These are phyloP conservation scores for Vachellia pachyceras DNA, from an alignment of 306 rosid species.

Conservation along the genomic window DNA sequence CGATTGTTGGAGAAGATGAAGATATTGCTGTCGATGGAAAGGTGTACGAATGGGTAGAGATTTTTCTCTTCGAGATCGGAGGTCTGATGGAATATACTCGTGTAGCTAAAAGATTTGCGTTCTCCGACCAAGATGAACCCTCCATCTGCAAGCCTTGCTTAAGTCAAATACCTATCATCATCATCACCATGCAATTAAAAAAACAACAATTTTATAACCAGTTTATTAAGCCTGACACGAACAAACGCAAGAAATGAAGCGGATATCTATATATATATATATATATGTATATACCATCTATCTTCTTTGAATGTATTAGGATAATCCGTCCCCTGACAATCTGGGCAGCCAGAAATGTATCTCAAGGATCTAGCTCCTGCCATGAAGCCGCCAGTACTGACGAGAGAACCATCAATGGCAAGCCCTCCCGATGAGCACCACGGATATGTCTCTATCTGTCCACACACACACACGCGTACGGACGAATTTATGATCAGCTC, in stretches of 20 bases:
- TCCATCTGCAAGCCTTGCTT: slow-evolving; percentile 58
- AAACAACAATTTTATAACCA: neutral
- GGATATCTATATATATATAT: no score
- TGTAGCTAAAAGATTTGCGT: slow-evolving; percentile 60
- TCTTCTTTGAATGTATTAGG: slow-evolving; percentile 41
- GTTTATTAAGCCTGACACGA: neutral
- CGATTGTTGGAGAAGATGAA: slow-evolving; percentile 81
- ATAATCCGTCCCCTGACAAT: slow-evolving; percentile 65
- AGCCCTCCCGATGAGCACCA: slow-evolving; percentile 98
- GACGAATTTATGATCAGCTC: neutral
- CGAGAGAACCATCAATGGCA: slow-evolving; percentile 58
- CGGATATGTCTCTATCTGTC: slow-evolving; percentile 62
- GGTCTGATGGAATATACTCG: slow-evolving; percentile 74
- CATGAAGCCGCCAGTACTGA: slow-evolving; percentile 73
- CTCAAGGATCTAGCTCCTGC: slow-evolving; percentile 59
- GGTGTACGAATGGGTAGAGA: slow-evolving; percentile 81
- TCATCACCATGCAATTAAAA: neutral
- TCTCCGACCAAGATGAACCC: slow-evolving; percentile 74
- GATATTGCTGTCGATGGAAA: slow-evolving; percentile 70
- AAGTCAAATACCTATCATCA: slow-evolving; percentile 58
- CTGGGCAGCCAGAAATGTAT: slow-evolving; percentile 47
- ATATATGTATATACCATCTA: slow-evolving; percentile 68
- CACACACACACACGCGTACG: neutral
- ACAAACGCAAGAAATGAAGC: neutral
- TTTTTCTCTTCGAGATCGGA: slow-evolving; percentile 88